Conservation (phyloP, 371 early-diverging fungal species). For the Mucor lusitanicus region DNA sequence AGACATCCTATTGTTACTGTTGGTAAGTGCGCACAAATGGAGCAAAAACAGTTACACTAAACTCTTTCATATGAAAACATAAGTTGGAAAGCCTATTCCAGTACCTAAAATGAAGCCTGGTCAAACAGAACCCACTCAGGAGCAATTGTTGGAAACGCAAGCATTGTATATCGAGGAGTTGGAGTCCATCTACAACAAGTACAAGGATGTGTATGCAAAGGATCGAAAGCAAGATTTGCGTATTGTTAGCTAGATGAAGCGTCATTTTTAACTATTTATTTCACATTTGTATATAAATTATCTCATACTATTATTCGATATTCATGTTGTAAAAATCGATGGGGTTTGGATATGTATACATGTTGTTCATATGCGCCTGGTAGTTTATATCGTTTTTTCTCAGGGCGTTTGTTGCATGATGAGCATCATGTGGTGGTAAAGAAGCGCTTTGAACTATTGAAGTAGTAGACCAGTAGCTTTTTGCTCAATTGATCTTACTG, state of each 20-base stretch:
- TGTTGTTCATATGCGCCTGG: not conserved
- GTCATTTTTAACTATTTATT: not conserved
- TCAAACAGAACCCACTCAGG: slow-evolving; percentile 53
- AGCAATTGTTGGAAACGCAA: slow-evolving; percentile 62
- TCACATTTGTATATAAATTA: not conserved
- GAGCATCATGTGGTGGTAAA: not conserved
- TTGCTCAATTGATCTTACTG: too few relatives aligned
- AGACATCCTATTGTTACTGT: slow-evolving; percentile 49
- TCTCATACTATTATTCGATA: not conserved
- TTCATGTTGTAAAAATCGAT: not conserved
- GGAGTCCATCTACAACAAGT: slow-evolving; percentile 59
- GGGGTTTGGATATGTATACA: not conserved
- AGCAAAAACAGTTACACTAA: slow-evolving; percentile 12
- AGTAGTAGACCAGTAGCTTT: too few relatives aligned
- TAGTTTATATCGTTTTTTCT: not conserved
- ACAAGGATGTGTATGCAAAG: slow-evolving; percentile 70
- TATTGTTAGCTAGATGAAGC: slow-evolving; percentile 6
- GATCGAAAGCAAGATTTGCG: slow-evolving; percentile 50
- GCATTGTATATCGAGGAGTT: slow-evolving; percentile 63
- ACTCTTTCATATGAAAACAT: not conserved
- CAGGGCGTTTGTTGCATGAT: not conserved
- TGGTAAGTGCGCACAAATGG: slow-evolving; percentile 36
- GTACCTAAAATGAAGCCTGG: slow-evolving; percentile 47
- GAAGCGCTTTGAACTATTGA: not conserved
- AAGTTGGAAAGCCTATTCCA: slow-evolving; percentile 67